Evolutionary conservation across 2,329 filamentous ascomycete genomes (phyloP), one percentile per base, ranked within the genome.

Genomic region (Pseudopyricularia javanii): DNA sequence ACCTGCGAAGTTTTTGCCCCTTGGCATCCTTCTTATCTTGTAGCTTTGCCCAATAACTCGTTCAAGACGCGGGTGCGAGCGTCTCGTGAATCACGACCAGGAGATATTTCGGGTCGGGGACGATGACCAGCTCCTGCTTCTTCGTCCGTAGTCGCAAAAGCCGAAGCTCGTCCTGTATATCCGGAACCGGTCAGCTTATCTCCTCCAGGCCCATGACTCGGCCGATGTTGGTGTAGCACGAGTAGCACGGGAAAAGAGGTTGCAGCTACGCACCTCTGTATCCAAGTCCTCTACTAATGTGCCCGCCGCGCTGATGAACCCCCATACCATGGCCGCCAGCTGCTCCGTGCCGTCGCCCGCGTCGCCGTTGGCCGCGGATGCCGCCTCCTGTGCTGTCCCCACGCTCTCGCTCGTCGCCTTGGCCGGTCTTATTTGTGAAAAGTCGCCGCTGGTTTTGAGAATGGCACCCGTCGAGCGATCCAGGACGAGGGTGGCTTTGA

Each of bases 71-170:
- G 61, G 81, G 82, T 8, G 81, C 77, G 37, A 86, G 83, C n/a
- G 86, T 89, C 64, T 91, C 87, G 68, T 91, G 87, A 53, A 91
- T 79, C 35, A 90, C 84, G 53, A 91, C 80, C 35, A 91, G 75
- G 48, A 93, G 73, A 67, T 87, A 94, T 62, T 88, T 90, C 40
- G 78, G 63, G 65, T 91, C 88, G 66, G 86, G 87, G 20, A 91
- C 85, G 62, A 93, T 88, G 55, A 93, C 85, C 56, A 93, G 70
- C 66, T 94, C 88, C 60, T 90, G 86, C 66, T 87, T 90, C 72
- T 83, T 89, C n/a, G 87, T 91, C 58, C 88, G 78, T 58, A 94
- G 64, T 57, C 87, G 76, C 51, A 93, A 68, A 49, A 93, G 72
- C 68, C 84, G 89, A 57, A 91, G 68, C 63, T 91, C 87, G 61